Evolutionary conservation across 306 rosid species (phyloP).

Genomic region (Cicer chorassanicum): DNA sequence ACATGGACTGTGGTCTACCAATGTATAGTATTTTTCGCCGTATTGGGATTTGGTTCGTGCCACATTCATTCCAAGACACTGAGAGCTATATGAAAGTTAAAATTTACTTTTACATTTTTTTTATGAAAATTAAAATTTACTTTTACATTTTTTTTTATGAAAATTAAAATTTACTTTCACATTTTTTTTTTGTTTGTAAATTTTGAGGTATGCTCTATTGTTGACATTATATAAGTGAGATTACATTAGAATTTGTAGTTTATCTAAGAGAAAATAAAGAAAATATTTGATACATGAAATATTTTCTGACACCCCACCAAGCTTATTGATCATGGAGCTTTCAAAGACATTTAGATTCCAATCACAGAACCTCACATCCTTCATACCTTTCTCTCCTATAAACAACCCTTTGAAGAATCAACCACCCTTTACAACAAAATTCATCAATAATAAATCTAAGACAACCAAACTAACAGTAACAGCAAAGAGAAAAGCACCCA

Average conservation of each 20-base stretch:
- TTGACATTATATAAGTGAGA: not conserved
- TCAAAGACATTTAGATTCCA: slow-evolving; percentile 45
- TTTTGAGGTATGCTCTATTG: not conserved
- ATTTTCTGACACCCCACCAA: too few relatives aligned
- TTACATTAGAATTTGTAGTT: not conserved
- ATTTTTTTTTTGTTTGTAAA: not conserved
- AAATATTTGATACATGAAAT: too few relatives aligned
- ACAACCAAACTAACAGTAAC: slow-evolving; percentile 33
- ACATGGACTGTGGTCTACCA: not conserved
- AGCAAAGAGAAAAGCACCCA: slow-evolving; percentile 51
- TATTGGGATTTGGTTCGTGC: not conserved
- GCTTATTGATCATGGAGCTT: slow-evolving; percentile 39
- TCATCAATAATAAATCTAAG: slow-evolving; percentile 28
- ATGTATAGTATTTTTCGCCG: not conserved
- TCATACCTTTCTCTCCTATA: slow-evolving; percentile 42
- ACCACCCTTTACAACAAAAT: slow-evolving; percentile 31
- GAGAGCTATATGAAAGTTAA: not conserved
- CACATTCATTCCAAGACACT: not conserved
- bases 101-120: not conserved
- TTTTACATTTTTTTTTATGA: not conserved
- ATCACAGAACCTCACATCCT: slow-evolving; percentile 43
- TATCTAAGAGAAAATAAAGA: too few relatives aligned
- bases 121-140: not conserved
- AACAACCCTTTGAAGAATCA: slow-evolving; percentile 31
- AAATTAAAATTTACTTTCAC: not conserved